Base-by-base conservation (phyloP, 116 monocot genomes). In the Posidonia oceanica region DNA sequence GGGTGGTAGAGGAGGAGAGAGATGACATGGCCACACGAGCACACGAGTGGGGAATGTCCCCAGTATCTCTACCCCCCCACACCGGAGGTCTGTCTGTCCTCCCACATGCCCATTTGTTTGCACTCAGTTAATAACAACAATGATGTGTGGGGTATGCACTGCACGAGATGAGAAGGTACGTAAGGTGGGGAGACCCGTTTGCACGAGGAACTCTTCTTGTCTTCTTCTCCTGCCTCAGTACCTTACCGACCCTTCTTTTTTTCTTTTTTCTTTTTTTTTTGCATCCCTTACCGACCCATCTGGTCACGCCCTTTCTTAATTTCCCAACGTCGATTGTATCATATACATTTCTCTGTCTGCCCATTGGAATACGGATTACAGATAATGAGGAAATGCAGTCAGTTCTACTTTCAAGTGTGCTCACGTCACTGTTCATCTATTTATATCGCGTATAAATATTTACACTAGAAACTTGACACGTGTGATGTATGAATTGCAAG, bases 81-180 rank as follows among this genome's bases (percentile, higher is more conserved):
- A 15, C 58, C 58, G n/a, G n/a, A 58, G 20, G 21, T 22, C 22
- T 2, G 11, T 39, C 42, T 40, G 39, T 5, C 64, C 8, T 40
- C 65, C 65, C 65, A 65, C 65, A 18, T 65, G 65, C 65, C 14
- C 65, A n/a, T 65, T 42, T 65, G 65, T 65, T 18, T 65, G 39
- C 64, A 64, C 40, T 40, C 64, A n/a, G 64, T 40, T 64, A 64
- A 64, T 40, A 40, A 40, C 65, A 41, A 65, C 41, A n/a, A 41
- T 15, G 41, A 65, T 18, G 13, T 0, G 65, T 41, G 65, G 65
- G 14, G 58, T 16, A 5, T 3, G 17, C 58, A 2, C 58, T 58
- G 17, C 58, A 4, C 57, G 20, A 40, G 14, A 40, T 4, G 40
- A 40, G 20, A 65, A 18, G 17, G 20, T 39, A 40, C 8, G 65